Evolutionary conservation across 1,284 basidiomycete species (phyloP).

Genomic region (Leccinum fuscescens): DNA sequence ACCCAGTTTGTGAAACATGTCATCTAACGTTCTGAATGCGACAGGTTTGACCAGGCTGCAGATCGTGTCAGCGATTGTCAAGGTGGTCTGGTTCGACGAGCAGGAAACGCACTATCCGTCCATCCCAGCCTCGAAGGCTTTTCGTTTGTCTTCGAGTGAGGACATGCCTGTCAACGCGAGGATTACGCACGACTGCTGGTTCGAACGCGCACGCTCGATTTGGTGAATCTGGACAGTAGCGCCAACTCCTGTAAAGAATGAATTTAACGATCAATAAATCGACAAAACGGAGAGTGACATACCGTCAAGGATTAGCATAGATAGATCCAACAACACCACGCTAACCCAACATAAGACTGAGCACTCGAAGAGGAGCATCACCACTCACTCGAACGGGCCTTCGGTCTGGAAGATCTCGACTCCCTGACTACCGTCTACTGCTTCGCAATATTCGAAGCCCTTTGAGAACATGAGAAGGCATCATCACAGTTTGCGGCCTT

Average conservation of each 20-base stretch:
- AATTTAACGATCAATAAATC: background rate
- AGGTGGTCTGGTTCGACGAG: background rate
- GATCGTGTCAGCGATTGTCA: constrained; percentile 1
- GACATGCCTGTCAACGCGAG: constrained; percentile 93
- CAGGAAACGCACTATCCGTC: constrained; percentile 83
- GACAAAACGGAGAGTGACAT: constrained; percentile 2
- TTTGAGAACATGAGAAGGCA: constrained; percentile 30
- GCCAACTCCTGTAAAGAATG: constrained; percentile 56
- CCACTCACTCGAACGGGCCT: constrained; percentile 73
- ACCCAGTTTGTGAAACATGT: constrained; percentile 79
- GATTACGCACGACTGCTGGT: constrained; percentile 56
- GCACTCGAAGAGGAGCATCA: constrained; percentile 3
- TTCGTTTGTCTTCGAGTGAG: constrained; percentile 86
- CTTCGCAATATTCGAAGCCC: constrained; percentile 78
- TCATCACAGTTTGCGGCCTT: background rate
- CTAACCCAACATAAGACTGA: constrained; percentile 39
- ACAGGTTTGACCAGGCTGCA: constrained; percentile 87
- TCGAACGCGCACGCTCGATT: constrained; percentile 61
- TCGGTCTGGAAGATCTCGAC: constrained; percentile 73
- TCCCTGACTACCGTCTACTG: constrained; percentile 82
- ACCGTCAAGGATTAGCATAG: constrained; percentile 92
- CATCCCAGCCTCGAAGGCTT: constrained; percentile 89
- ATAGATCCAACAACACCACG: constrained; percentile 84
- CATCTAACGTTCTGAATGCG: constrained; percentile 83
- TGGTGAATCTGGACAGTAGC: constrained; percentile 83